Evolutionary conservation across 176 grass and related monocot genomes (phyloP), one percentile per base, ranked within the genome.

Genomic region (Bonia amplexicaulis): DNA sequence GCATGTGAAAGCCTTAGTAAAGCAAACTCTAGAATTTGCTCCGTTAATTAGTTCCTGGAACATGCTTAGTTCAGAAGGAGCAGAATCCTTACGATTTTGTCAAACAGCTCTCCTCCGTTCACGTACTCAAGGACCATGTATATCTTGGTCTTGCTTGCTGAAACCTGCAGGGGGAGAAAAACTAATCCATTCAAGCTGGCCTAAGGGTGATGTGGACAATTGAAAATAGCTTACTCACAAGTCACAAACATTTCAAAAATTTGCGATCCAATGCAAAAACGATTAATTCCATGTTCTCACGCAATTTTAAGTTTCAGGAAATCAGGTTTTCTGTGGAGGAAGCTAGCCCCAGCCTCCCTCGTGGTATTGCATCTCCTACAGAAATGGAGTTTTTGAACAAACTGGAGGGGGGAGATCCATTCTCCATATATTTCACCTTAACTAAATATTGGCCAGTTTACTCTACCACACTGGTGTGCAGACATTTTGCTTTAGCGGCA

Each of bases 101-200:
- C 87, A 62, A 95, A 99, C 53, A 99, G 77, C 47, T 99, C 96
- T 40, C 96, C 96, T 44, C 93, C 90, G 25, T 92, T 96, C 55
- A 96, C 96, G 41, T 89, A 91, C 74, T 99, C 96, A 7, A 99
- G 91, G 71, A 99, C 91, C 77, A 96, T 95, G 73, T 96, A 98
- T 87, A 99, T 96, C 76, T 96, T 99, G 22, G 96, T 96, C 68
- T 94, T 95, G 84, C 93, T 99, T 12, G 96, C 96, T 79, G 87
- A 92, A 71, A 99, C 90, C 96, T 99, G 81, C 76, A 84, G 44
- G 5, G 6, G 1, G 37, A 45, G 44, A 64, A 61, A 79, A 66
- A 51, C 3, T 51, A 58, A 75, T 52, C 20, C 55, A 69, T 6
- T 20, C 40, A 57, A 27, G 19, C 23, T 20, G 6, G 22, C 26